Evolutionary conservation across 2,329 filamentous ascomycete genomes (phyloP), one percentile per base, ranked within the genome.

Genomic region (Lasiodiplodia hormozganensis): DNA sequence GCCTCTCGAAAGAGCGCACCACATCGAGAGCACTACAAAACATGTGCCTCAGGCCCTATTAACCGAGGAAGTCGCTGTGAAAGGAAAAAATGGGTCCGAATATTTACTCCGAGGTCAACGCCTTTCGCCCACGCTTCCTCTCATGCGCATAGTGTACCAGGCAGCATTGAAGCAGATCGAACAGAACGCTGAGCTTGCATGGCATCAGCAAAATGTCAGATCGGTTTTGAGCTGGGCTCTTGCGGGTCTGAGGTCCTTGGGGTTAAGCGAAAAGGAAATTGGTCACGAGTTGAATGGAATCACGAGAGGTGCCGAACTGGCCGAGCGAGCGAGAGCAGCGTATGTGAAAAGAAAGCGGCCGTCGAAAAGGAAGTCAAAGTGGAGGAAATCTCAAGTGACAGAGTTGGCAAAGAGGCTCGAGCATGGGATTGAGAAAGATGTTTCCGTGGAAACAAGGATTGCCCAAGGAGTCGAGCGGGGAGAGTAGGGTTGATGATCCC

Each of bases 91-190:
- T 7, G 60, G 14, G 11, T 8, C 60, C 10, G 25, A 40, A n/a
- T 6, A 52, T 8, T 21, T 53, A 7, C 60, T 64, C 12, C 60
- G 60, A 7, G 60, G 60, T 14, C 11, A n/a, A 28, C 60, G 43
- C 16, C 21, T 64, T 4, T 18, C n/a, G 7, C 60, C 31, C 10
- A 52, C 40, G 21, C 53, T 67, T 18, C 31, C 65, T 3, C 31
- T 67, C 16, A 21, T 67, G 40, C 65, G 65, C 16, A 67, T 25
- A 16, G 65, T 67, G n/a, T 67, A 67, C 8, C 54, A 18, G 11
- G 23, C 40, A 10, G 64, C 53, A 11, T 10, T 64, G 14, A 12
- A 36, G 8, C 18, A 64, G 16, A n/a, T 49, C 12, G 31, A 36
- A 6, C 4, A 16, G 7, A 8, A 53, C 2, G n/a, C 31, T 14